These are phyloP conservation scores for Chlamydomonas schloesseri DNA, from an alignment of 139 green algal species.

Conservation along the genomic window DNA sequence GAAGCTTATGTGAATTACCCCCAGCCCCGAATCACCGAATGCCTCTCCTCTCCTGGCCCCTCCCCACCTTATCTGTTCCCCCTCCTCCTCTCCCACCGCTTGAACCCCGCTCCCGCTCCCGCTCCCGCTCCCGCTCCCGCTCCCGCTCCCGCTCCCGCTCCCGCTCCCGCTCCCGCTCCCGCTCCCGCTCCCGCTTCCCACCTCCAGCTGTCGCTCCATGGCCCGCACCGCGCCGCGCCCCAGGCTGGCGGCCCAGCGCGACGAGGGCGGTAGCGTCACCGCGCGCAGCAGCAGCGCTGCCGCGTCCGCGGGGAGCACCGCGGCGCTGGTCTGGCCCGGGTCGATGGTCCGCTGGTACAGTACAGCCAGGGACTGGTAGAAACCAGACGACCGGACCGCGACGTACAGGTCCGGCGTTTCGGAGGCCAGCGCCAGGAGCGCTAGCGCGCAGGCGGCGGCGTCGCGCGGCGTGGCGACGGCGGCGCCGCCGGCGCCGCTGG, in stretches of 20 bases:
- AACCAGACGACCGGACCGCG: background rate
- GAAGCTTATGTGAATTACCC: no score
- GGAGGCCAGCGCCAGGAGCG: conserved; percentile 20
- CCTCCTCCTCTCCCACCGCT: no score
- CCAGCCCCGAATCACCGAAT: no score
- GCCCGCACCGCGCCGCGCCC: background rate
- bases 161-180: background rate
- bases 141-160: no score
- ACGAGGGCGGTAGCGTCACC: background rate
- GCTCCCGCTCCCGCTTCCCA: background rate
- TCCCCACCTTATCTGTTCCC: no score
- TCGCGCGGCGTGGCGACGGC: background rate
- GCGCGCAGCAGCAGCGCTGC: conserved; percentile 23
- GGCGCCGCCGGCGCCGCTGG: background rate
- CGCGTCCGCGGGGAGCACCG: conserved; percentile 27
- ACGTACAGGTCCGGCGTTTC: conserved; percentile 4
- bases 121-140: background rate
- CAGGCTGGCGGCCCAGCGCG: background rate
- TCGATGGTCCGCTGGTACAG: conserved; percentile 29
- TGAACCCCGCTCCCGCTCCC: no score
- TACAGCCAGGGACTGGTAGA: conserved; percentile 24
- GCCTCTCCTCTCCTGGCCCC: no score
- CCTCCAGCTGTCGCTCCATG: conserved; percentile 17
- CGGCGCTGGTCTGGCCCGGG: background rate
- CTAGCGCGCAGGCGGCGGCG: conserved; percentile 25